Percentiles rank a stretch among this genome's conserved stretches.
These are phyloP conservation scores for Saccharomycopsis oosterbeekiorum DNA, from an alignment of 805 yeast genomes.

Conservation along the genomic window DNA sequence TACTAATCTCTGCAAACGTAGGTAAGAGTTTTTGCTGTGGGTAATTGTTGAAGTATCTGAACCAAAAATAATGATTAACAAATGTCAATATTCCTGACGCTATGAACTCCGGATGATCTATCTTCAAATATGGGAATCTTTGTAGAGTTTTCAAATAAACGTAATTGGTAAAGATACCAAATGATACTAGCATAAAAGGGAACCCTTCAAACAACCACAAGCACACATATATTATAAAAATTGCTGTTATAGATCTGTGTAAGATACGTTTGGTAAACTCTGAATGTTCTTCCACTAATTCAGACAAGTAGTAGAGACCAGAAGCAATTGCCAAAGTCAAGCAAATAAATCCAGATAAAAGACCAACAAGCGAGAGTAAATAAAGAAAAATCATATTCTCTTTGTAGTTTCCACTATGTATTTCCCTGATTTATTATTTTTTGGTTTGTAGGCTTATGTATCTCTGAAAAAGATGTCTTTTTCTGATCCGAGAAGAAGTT, in stretches of 20 bases:
- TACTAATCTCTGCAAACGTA: slow-evolving; percentile 81
- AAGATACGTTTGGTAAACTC: slow-evolving; percentile 72
- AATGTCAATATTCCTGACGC: slow-evolving; percentile 63
- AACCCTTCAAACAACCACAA: slow-evolving; percentile 68
- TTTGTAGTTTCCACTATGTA: background rate
- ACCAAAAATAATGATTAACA: slow-evolving; percentile 83
- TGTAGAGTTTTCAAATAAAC: slow-evolving; percentile 69
- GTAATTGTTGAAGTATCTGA: slow-evolving; percentile 67
- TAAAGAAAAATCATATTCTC: slow-evolving; percentile 41
- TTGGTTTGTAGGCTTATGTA: background rate
- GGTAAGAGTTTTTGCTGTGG: slow-evolving; percentile 51
- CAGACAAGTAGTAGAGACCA: slow-evolving; percentile 84
- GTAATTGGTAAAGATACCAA: slow-evolving; percentile 61
- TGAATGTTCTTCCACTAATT: slow-evolving; percentile 86
- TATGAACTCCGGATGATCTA: slow-evolving; percentile 63
- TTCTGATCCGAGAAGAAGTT: too few species aligned
- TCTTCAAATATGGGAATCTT: slow-evolving; percentile 74
- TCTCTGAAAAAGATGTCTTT: too few species aligned
- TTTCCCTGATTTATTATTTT: background rate
- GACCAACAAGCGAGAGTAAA: slow-evolving; percentile 50
- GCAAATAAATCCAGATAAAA: slow-evolving; percentile 49
- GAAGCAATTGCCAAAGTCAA: slow-evolving; percentile 71
- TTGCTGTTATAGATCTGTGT: slow-evolving; percentile 48
- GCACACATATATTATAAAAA: slow-evolving; percentile 45
- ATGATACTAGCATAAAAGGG: slow-evolving; percentile 57